phyloP scores from a whole-genome alignment of 306 rosid genomes.

The Alnus rubra region DNA sequence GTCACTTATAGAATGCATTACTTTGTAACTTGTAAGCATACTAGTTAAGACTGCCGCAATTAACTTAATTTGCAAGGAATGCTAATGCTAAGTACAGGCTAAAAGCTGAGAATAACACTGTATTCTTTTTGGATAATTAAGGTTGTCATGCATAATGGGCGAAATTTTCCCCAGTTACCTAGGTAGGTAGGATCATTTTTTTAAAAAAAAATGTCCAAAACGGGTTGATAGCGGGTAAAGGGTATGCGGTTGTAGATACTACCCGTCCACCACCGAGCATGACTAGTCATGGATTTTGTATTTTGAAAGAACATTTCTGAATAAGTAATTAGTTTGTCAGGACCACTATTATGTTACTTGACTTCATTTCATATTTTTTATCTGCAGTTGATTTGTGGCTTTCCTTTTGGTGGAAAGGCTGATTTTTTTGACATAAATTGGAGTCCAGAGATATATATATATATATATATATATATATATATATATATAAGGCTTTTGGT shows the following conservation, averaged over 20 bases:
- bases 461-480: too few relatives aligned
- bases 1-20: neutral
- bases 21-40: neutral
- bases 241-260: too few relatives aligned
- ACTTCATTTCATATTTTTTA: neutral
- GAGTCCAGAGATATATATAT: slow-evolving; percentile 1
- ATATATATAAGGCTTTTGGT: too few relatives aligned
- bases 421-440: neutral
- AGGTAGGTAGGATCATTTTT: too few relatives aligned
- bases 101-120: neutral
- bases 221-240: too few relatives aligned
- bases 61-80: neutral
- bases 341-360: neutral
- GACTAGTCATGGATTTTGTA: neutral
- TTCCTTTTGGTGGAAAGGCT: slow-evolving; percentile 1
- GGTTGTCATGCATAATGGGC: too few relatives aligned
- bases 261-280: too few relatives aligned
- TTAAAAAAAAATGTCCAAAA: too few relatives aligned
- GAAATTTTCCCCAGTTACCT: too few relatives aligned
- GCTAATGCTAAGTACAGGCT: neutral
- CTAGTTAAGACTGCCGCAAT: neutral
- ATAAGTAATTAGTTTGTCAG: neutral
- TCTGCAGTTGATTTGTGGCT: slow-evolving; percentile 4
- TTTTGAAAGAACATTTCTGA: neutral
- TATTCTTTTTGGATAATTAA: neutral